Percentiles rank a stretch among this genome's conserved stretches.
phyloP scores from a whole-genome alignment of 164 flowering plant species.

The Taxillus chinensis region DNA sequence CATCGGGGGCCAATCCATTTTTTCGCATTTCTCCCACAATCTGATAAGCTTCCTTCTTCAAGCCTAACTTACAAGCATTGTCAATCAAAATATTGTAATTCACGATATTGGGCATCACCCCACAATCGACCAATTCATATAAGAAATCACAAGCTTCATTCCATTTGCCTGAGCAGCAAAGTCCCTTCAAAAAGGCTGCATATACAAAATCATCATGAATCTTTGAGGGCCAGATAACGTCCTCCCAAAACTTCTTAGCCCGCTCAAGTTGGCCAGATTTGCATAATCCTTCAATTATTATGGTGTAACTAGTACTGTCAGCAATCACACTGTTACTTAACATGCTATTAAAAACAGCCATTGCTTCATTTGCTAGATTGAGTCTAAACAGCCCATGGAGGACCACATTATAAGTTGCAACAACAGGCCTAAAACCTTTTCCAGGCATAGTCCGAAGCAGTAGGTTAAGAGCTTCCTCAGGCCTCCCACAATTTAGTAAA shows the following conservation, averaged over 20 bases:
- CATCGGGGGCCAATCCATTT: constrained; percentile 74
- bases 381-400: constrained; percentile 57
- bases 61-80: constrained; percentile 56
- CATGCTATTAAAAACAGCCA: constrained; percentile 39
- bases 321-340: constrained; percentile 27
- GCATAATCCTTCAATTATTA: constrained; percentile 62
- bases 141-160: constrained; percentile 76
- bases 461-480: constrained; percentile 44
- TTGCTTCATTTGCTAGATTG: constrained; percentile 37
- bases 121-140: constrained; percentile 75
- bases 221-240: constrained; percentile 79
- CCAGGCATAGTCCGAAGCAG: constrained; percentile 46
- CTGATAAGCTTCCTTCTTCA: constrained; percentile 68
- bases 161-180: constrained; percentile 45
- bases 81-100: constrained; percentile 71
- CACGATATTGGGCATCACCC: constrained; percentile 54
- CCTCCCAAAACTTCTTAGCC: constrained; percentile 76
- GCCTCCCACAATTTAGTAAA: constrained; percentile 41
- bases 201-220: constrained; percentile 79
- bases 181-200: constrained; percentile 75
- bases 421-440: constrained; percentile 38
- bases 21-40: constrained; percentile 69
- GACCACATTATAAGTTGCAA: constrained; percentile 71
- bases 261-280: constrained; percentile 39
- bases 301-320: constrained; percentile 48